Percentiles rank a stretch among this genome's conserved stretches.
Conservation (phyloP, 345 rosid genomes). For the Kandelia obovata region DNA sequence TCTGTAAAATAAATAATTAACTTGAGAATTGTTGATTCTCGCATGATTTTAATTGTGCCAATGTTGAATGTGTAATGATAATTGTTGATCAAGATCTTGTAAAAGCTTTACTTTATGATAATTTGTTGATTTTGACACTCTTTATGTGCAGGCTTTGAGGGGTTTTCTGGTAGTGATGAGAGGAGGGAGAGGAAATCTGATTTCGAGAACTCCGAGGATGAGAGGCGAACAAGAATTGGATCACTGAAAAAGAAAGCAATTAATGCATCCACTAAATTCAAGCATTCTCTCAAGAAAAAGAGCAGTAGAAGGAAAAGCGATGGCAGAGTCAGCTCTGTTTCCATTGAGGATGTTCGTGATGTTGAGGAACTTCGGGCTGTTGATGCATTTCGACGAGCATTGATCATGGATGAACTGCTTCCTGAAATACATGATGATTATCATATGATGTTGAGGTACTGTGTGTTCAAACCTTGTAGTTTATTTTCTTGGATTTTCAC, state of each 20-base stretch:
- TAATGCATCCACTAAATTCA: constrained; percentile 83
- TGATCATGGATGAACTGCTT: constrained; percentile 82
- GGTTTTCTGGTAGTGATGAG: constrained; percentile 81
- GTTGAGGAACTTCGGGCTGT: constrained; percentile 81
- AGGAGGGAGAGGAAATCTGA: constrained; percentile 90
- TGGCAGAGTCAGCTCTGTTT: constrained; percentile 92
- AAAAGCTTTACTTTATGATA: background rate
- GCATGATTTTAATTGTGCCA: no score
- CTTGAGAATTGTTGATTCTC: no score
- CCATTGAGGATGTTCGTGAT: constrained; percentile 96
- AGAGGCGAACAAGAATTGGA: constrained; percentile 90
- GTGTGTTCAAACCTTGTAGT: background rate
- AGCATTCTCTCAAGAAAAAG: constrained; percentile 89
- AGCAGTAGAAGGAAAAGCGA: constrained; percentile 72
- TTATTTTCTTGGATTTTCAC: background rate
- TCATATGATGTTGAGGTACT: constrained; percentile 89
- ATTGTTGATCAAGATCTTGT: no score
- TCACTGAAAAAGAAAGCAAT: constrained; percentile 90
- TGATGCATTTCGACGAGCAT: constrained; percentile 75
- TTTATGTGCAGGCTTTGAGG: constrained; percentile 76
- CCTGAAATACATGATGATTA: constrained; percentile 76
- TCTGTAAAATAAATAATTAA: no score
- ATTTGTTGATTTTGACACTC: constrained; percentile 1
- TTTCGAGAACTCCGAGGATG: constrained; percentile 97
- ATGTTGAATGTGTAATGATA: no score